Evolutionary conservation across 352 stramenopile genomes (phyloP), one percentile per base, ranked within the genome.

Genomic region (Phytophthora idaei): DNA sequence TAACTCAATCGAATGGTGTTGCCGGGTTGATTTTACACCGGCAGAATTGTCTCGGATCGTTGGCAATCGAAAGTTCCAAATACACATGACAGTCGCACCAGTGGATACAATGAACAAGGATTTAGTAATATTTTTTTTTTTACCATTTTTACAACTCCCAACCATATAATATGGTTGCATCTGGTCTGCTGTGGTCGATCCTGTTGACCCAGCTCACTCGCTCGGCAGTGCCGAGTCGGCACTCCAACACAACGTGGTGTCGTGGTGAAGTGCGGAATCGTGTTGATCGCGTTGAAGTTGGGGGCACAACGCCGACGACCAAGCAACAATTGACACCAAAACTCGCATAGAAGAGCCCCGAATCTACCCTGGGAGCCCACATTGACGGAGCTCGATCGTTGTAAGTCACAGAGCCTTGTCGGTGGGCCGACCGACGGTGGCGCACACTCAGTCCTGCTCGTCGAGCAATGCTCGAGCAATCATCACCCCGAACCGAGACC

Each of bases 291-390:
- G 37, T 68, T 70, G 62, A 70, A 69, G 54, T 55, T 69, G 53
- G 34, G 59, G 10, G 29, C 32, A 25, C 47, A 52, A 61, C 36
- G 37, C 47, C 49, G 42, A 58, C 59, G 49, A 61, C 32, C 21
- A 58, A 65, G 29, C 32, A 55, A 69, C 62, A 69, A 64, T 64
- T 58, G 62, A 59, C 55, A 57, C 62, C 27, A 56, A 39, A 49
- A 54, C 39, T 27, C 39, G 46, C 61, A 64, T 49, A 69, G 54
- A 64, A 57, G 12, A 48, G 45, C 9, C 34, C 25, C 34, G n/a
- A 28, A 31, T 55, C 50, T 61, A 27, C 52, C 5, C 52, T 52
- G 17, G 15, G 21, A 21, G 21, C 21, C 17, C 21, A 21, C 21
- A 21, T 21, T 21, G 21, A 21, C 21, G 21, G 21, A 21, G 21